phyloP scores from a whole-genome alignment of 2,329 filamentous ascomycete species.

The Venturia nashicola region DNA sequence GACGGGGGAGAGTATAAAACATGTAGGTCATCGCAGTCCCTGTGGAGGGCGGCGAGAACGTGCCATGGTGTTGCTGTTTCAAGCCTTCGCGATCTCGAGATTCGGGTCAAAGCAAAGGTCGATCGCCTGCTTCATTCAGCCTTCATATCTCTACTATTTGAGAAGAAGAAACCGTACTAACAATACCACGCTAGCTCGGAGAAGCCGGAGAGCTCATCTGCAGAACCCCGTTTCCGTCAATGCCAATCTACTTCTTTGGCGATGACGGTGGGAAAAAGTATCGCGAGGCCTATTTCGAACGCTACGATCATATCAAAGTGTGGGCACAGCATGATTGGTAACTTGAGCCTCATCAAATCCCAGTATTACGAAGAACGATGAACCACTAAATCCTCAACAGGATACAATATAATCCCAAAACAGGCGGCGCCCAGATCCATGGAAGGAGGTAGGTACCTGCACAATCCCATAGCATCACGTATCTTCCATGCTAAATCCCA shows the following conservation, averaged over 20 bases:
- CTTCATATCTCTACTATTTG: not conserved
- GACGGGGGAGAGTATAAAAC: slow-evolving; percentile 23
- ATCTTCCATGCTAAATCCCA: not conserved
- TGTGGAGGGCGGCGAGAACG: too few relatives aligned
- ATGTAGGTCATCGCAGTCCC: not conserved
- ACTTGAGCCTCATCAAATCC: not conserved
- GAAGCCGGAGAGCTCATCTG: slow-evolving; percentile 34
- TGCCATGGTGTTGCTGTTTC: too few relatives aligned
- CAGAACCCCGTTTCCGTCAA: slow-evolving; percentile 32
- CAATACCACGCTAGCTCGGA: slow-evolving; percentile 12
- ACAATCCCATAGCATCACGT: not conserved
- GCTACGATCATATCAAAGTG: slow-evolving; percentile 26
- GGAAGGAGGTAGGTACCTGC: slow-evolving; percentile 18
- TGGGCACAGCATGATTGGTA: slow-evolving; percentile 36
- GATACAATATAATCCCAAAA: slow-evolving; percentile 28
- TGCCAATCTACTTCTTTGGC: slow-evolving; percentile 35
- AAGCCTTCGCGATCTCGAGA: not conserved
- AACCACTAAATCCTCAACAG: not conserved
- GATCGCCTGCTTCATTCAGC: not conserved
- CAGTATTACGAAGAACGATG: not conserved
- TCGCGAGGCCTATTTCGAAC: slow-evolving; percentile 32
- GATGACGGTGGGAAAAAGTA: slow-evolving; percentile 29
- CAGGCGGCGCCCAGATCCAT: slow-evolving; percentile 30
- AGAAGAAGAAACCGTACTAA: not conserved
- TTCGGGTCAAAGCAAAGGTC: not conserved